These are phyloP conservation scores for Encephalitozoon cuniculi DNA, from an alignment of 371 early-diverging fungal genomes.

Conservation along the genomic window DNA sequence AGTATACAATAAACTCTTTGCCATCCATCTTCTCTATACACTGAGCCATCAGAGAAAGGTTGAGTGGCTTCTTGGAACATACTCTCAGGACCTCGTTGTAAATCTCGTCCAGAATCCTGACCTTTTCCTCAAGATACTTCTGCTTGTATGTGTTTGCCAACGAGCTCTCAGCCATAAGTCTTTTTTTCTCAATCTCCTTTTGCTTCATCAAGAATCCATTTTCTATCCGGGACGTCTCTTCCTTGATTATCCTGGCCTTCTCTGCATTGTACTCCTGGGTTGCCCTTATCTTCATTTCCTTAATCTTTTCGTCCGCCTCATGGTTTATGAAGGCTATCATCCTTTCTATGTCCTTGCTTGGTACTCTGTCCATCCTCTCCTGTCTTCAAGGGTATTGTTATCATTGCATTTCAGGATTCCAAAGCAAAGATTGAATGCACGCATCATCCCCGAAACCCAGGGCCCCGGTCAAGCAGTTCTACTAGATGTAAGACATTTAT, in stretches of 20 bases:
- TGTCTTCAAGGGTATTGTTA: background rate
- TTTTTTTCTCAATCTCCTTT: constrained; percentile 45
- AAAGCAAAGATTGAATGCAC: background rate
- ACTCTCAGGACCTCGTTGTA: constrained; percentile 10
- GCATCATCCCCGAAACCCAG: background rate
- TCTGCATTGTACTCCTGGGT: constrained; percentile 55
- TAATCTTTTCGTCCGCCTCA: constrained; percentile 57
- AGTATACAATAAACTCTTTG: constrained; percentile 17
- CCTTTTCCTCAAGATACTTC: constrained; percentile 35
- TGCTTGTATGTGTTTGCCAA: constrained; percentile 44
- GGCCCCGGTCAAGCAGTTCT: background rate
- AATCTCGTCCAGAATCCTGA: constrained; percentile 35
- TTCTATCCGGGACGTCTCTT: constrained; percentile 21
- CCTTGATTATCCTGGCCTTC: constrained; percentile 46
- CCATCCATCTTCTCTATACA: constrained; percentile 35
- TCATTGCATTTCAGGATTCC: background rate
- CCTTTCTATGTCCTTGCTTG: constrained; percentile 58
- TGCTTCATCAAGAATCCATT: constrained; percentile 34
- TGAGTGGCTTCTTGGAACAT: background rate
- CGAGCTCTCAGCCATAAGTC: constrained; percentile 35
- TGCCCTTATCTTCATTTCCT: constrained; percentile 57
- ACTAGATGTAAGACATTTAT: background rate
- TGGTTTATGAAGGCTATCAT: constrained; percentile 60
- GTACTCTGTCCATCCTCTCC: constrained; percentile 38
- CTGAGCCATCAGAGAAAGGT: constrained; percentile 23